phyloP scores from a whole-genome alignment of 2,329 filamentous ascomycete species.

The Fusarium austroafricanum region DNA sequence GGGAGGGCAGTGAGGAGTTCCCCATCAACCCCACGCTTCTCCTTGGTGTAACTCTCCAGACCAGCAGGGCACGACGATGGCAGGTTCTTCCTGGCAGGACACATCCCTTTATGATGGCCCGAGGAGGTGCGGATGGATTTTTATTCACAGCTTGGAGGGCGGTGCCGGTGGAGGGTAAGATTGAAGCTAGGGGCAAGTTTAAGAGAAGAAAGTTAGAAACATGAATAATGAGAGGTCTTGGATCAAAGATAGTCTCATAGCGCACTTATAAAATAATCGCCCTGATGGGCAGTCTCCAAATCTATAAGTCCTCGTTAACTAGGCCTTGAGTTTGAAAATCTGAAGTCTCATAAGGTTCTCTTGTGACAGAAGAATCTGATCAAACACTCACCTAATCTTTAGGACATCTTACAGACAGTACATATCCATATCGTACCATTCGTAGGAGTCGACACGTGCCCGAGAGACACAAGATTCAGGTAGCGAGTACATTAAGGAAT shows the following conservation, averaged over 20 bases:
- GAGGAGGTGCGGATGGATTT: constrained; percentile 90
- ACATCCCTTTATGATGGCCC: constrained; percentile 92
- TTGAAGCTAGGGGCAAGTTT: constrained; percentile 84
- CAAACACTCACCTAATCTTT: too few species aligned
- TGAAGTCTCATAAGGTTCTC: too few species aligned
- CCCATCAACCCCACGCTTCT: constrained; percentile 88
- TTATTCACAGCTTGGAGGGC: constrained; percentile 87
- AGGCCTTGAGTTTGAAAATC: too few species aligned
- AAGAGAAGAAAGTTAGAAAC: constrained; percentile 73
- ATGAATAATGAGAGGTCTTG: constrained; percentile 8
- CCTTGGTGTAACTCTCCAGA: constrained; percentile 83
- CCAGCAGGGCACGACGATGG: constrained; percentile 81
- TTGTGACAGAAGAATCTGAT: too few species aligned
- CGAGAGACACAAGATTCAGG: too few species aligned
- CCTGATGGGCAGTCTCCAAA: neutral
- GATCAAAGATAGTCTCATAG: constrained; percentile 4
- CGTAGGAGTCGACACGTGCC: too few species aligned
- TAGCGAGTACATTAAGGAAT: too few species aligned
- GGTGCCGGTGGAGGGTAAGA: constrained; percentile 79
- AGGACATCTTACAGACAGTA: too few species aligned
- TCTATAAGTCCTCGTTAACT: too few species aligned
- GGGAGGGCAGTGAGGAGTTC: constrained; percentile 78
- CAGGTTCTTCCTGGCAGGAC: constrained; percentile 93
- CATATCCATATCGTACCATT: too few species aligned
- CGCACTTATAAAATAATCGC: neutral